Base-by-base conservation (phyloP, 2,329 filamentous ascomycete species). In the Venturia oleaginea region DNA sequence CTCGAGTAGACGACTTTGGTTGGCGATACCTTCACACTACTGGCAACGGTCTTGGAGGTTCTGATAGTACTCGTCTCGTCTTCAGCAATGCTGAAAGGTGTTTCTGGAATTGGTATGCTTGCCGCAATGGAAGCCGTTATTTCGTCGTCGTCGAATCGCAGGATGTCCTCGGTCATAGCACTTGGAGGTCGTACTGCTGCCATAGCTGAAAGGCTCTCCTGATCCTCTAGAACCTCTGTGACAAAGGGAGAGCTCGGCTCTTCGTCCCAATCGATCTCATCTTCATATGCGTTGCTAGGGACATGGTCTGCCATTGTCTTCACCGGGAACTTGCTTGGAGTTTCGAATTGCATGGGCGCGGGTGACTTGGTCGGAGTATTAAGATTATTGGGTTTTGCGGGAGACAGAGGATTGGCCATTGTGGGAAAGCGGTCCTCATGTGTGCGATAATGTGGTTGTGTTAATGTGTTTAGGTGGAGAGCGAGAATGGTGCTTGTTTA, bases 191-290 rank as follows among this genome's bases (percentile, higher is more conserved):
- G 27, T n/a, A 57, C 51, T 57, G 51, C 27, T 19, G 60, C 30
- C 42, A 48, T 46, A 40, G 27, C 24, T 8, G 61, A 64, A 27
- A 30, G 32, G 65, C 38, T 64, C 73, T 64, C 67, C 46, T 76
- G 76, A 63, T 76, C 75, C 62, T 76, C 74, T 66, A 76, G 59
- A 10, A 43, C 68, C 32, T 76, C 73, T 32, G 69, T 65, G 22
- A 76, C 76, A 69, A 81, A 82, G 17, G 80, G 80, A 43, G 79
- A 81, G 64, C 78, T 80, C 6, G 76, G 76, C 30, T 74, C 75
- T 22, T 78, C 73, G 67, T 78, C 72, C 70, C 72, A 76, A 57
- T 71, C 71, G 59, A 74, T 75, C 55, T 75, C 73, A 37, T 72
- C 69, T 37, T 74, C 72, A 57, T 65, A 57, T 37, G 22, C 22